These are phyloP conservation scores for Trypethelium eluteriae DNA, from an alignment of 495 filamentous ascomycete species.

Conservation along the genomic window DNA sequence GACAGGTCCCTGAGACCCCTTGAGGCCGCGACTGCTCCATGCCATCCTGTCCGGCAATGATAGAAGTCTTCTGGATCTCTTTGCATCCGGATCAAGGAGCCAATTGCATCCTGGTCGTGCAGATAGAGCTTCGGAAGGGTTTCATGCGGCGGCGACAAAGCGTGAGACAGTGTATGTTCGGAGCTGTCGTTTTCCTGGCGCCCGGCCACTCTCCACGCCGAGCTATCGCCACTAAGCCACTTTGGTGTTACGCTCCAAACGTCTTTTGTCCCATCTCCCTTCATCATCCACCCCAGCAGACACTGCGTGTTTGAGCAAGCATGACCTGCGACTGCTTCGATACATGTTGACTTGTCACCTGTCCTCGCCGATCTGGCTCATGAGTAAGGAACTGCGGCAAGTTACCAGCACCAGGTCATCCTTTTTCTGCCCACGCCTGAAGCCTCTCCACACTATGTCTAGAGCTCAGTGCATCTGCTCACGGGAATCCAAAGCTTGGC, in stretches of 20 bases:
- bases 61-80: slow-evolving; percentile 1
- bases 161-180: neutral
- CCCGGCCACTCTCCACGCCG: neutral
- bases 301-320: neutral
- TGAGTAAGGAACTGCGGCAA: too few species aligned
- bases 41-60: neutral
- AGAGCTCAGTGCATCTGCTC: neutral
- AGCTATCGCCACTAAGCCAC: neutral
- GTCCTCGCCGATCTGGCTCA: neutral
- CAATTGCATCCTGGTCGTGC: slow-evolving; percentile 9
- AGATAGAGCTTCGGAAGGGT: neutral
- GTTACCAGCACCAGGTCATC: too few species aligned
- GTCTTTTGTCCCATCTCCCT: slow-evolving; percentile 7
- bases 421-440: neutral
- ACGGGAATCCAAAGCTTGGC: neutral
- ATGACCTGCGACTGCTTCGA: slow-evolving; percentile 9
- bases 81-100: neutral
- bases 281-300: neutral
- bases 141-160: neutral
- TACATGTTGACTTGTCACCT: neutral
- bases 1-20: slow-evolving; percentile 5
- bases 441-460: neutral
- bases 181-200: slow-evolving; percentile 3
- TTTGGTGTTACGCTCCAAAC: neutral
- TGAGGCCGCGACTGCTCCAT: neutral